Percentiles rank a stretch among this genome's conserved stretches.
Evolutionary conservation across 208 protist species (phyloP).

Genomic region (Acanthamoeba castellanii): DNA sequence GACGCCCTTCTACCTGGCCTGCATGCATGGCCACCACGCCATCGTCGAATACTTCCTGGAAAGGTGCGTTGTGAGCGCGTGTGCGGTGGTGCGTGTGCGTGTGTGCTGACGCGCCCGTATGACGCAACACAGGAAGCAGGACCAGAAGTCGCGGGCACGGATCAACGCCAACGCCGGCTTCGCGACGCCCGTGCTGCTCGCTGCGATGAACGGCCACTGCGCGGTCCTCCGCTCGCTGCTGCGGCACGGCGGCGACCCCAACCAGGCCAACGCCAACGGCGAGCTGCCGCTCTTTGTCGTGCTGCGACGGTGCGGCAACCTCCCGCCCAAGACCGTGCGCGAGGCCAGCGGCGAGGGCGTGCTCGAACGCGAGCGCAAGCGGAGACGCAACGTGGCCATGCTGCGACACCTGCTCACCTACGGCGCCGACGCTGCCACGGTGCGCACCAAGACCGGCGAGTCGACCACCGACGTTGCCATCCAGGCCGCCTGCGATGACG

Average conservation of each 20-base stretch:
- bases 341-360: background rate
- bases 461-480: background rate
- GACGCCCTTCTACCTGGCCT: constrained; percentile 12
- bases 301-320: background rate
- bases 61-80: background rate
- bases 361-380: constrained; percentile 6
- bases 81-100: too few relatives aligned
- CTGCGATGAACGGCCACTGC: constrained; percentile 16
- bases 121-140: background rate
- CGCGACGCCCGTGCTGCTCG: background rate
- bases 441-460: background rate
- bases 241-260: background rate
- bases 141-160: background rate
- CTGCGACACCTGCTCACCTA: background rate
- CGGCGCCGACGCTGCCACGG: background rate
- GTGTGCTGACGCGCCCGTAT: too few relatives aligned
- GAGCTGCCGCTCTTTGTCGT: constrained; percentile 6
- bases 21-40: constrained; percentile 1
- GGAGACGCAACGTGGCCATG: background rate
- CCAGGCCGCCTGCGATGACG: background rate
- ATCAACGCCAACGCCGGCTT: constrained; percentile 1
- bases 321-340: background rate
- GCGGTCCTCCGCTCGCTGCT: background rate
- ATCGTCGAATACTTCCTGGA: constrained; percentile 7
- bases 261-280: constrained; percentile 6